phyloP scores from a whole-genome alignment of 176 grass and related monocot genomes.

The Oryza nivara region DNA sequence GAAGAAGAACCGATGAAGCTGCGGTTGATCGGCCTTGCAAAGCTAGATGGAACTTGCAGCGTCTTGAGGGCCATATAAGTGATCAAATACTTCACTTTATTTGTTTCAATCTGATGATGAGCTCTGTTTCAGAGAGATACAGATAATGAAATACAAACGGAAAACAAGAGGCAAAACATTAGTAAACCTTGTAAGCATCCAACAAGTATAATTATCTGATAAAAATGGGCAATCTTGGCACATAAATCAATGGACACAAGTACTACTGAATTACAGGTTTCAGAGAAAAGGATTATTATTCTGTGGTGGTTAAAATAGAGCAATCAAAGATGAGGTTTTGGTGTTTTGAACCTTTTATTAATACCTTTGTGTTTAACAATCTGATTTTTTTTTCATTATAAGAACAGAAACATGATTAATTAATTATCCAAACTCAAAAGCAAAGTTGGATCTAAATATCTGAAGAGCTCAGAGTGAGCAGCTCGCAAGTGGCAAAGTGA shows the following conservation, averaged over 20 bases:
- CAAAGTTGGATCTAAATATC: background rate
- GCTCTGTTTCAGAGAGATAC: slow-evolving; percentile 15
- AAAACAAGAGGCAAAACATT: background rate
- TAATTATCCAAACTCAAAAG: background rate
- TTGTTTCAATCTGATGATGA: background rate
- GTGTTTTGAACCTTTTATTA: background rate
- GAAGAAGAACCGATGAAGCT: too few species aligned
- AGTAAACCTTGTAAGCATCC: background rate
- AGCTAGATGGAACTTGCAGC: too few species aligned
- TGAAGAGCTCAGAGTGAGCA: background rate
- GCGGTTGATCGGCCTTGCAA: too few species aligned
- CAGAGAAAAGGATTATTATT: background rate
- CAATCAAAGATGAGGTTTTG: background rate
- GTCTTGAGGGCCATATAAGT: background rate
- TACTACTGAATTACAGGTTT: background rate
- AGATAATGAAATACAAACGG: background rate
- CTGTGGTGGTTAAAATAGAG: background rate
- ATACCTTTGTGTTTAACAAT: background rate
- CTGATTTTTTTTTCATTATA: background rate
- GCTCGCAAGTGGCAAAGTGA: background rate
- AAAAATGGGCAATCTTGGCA: background rate
- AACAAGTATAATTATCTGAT: background rate
- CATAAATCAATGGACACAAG: background rate
- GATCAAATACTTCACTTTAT: background rate
- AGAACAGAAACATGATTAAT: background rate